These are phyloP conservation scores for Exsudoporus floridanus DNA, from an alignment of 1,284 basidiomycete species.

Conservation along the genomic window DNA sequence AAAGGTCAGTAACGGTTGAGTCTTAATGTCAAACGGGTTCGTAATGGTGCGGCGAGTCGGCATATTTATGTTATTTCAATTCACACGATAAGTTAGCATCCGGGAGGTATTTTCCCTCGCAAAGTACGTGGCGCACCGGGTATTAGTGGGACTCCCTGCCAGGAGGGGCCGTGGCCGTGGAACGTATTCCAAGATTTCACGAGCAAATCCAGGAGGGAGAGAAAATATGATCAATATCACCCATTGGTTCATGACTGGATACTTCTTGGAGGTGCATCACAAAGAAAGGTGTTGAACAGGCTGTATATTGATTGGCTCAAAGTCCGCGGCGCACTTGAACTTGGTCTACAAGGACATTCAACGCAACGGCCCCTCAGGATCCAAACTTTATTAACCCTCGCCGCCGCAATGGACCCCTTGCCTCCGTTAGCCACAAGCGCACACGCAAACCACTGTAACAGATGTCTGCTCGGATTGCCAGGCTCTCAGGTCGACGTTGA, in stretches of 20 bases:
- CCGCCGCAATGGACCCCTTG: constrained; percentile 14
- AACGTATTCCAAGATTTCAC: background rate
- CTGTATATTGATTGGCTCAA: background rate
- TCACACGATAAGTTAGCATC: background rate
- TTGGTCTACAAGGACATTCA: too few species aligned
- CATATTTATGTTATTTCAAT: background rate
- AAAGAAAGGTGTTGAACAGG: too few species aligned
- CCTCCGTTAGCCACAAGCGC: constrained; percentile 39
- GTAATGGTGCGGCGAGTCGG: background rate
- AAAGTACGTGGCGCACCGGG: too few species aligned
- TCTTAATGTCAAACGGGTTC: background rate
- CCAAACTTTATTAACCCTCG: background rate
- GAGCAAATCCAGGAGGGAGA: background rate
- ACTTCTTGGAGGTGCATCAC: background rate
- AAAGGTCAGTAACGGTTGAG: background rate
- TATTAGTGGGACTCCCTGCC: too few species aligned
- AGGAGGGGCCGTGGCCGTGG: background rate
- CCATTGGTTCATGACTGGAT: background rate
- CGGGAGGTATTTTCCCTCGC: background rate
- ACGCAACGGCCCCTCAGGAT: background rate
- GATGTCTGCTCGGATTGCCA: constrained; percentile 58
- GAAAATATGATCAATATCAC: background rate
- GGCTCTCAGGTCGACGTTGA: constrained; percentile 56
- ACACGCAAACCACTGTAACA: constrained; percentile 54
- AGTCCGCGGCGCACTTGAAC: background rate